These are phyloP conservation scores for Incumbomyces lentus DNA, from an alignment of 2,329 filamentous ascomycete genomes.

Conservation along the genomic window DNA sequence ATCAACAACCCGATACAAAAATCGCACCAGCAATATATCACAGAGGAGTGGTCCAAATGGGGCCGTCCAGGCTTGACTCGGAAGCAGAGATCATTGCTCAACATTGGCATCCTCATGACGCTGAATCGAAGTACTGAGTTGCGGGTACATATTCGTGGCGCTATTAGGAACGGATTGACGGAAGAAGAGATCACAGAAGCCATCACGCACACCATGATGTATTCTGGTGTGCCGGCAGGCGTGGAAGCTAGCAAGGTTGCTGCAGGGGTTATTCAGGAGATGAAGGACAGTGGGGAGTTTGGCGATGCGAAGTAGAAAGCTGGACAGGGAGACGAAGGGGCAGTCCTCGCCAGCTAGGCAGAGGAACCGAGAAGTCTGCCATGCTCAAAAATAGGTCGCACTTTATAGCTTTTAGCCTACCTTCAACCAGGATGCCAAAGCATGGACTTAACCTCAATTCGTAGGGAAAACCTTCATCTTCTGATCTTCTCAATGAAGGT, in stretches of 20 bases:
- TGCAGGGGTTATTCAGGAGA: slow-evolving; percentile 10
- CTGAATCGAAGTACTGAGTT: slow-evolving; percentile 51
- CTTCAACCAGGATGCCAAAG: too few species aligned
- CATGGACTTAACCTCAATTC: too few species aligned
- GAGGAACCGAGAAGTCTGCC: too few species aligned
- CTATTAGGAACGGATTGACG: slow-evolving; percentile 51
- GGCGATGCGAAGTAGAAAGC: not conserved
- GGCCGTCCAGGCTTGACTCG: slow-evolving; percentile 51
- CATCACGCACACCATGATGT: slow-evolving; percentile 25
- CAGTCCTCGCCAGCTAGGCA: slow-evolving; percentile 3
- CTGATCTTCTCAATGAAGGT: too few species aligned
- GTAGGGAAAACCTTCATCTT: too few species aligned
- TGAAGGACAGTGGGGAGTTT: slow-evolving; percentile 7
- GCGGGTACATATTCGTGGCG: slow-evolving; percentile 52
- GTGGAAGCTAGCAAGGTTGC: slow-evolving; percentile 31
- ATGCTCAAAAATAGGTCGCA: too few species aligned
- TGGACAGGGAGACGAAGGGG: slow-evolving; percentile 1
- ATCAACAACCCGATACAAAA: slow-evolving; percentile 5
- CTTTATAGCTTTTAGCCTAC: too few species aligned
- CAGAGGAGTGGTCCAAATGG: slow-evolving; percentile 58
- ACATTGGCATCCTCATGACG: slow-evolving; percentile 55
- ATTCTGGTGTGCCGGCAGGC: slow-evolving; percentile 36
- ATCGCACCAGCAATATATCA: slow-evolving; percentile 27
- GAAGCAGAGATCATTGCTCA: slow-evolving; percentile 52
- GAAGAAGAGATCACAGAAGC: slow-evolving; percentile 53